Evolutionary conservation across 805 yeast species (phyloP).

Genomic region (Saccharomycopsis capsularis): DNA sequence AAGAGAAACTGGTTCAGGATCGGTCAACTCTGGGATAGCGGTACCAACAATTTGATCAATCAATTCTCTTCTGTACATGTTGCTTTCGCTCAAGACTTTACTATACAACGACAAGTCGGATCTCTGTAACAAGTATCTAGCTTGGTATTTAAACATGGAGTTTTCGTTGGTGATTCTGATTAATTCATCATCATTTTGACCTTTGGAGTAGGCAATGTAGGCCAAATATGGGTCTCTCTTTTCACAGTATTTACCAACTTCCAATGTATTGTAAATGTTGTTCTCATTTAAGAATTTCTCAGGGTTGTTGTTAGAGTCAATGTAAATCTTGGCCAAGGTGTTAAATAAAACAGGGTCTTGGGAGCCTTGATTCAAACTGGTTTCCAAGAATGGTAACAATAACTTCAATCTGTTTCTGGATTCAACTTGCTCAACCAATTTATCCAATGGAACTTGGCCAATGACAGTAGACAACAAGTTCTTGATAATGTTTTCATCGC

Average conservation of each 20-base stretch:
- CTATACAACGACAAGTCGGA: constrained; percentile 85
- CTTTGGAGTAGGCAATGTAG: constrained; percentile 94
- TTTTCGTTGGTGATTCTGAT: constrained; percentile 92
- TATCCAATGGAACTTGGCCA: constrained; percentile 90
- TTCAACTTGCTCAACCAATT: constrained; percentile 89
- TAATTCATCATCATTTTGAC: constrained; percentile 83
- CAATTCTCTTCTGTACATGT: constrained; percentile 82
- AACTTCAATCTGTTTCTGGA: constrained; percentile 91
- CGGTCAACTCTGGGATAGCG: constrained; percentile 89
- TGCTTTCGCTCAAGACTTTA: constrained; percentile 65
- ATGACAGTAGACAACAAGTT: constrained; percentile 73
- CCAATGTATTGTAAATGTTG: constrained; percentile 80
- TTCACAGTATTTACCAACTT: constrained; percentile 97
- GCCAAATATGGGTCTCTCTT: constrained; percentile 98
- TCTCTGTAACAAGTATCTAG: constrained; percentile 85
- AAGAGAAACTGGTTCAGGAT: constrained; percentile 88
- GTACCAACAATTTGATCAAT: constrained; percentile 93
- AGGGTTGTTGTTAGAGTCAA: constrained; percentile 95
- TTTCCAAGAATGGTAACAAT: constrained; percentile 86
- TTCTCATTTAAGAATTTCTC: constrained; percentile 94
- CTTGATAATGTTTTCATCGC: constrained; percentile 86
- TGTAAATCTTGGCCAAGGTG: constrained; percentile 94
- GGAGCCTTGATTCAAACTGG: constrained; percentile 74
- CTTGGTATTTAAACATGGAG: constrained; percentile 97
- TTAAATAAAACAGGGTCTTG: constrained; percentile 89